These are phyloP conservation scores for Tetrapisispora iriomotensis DNA, from an alignment of 805 yeast species.

Conservation along the genomic window DNA sequence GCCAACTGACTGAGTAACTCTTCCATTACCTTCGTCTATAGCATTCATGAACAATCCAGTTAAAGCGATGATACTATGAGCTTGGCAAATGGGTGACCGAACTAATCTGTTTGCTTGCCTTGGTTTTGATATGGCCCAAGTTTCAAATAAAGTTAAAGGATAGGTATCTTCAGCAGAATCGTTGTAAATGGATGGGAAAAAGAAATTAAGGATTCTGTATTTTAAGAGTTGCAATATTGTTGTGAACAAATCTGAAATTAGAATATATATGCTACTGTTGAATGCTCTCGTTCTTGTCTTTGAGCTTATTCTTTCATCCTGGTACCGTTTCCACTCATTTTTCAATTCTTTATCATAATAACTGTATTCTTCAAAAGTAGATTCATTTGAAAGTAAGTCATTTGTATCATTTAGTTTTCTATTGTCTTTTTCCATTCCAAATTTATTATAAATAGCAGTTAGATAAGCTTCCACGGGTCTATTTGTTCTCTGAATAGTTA, in stretches of 20 bases:
- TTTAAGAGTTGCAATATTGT: slow-evolving; percentile 8
- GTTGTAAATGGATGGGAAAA: slow-evolving; percentile 19
- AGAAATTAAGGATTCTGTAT: slow-evolving; percentile 10
- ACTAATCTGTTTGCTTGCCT: slow-evolving; percentile 53
- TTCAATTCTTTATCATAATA: no score
- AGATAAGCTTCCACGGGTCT: slow-evolving; percentile 27
- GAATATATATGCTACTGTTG: slow-evolving; percentile 8
- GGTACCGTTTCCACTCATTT: no score
- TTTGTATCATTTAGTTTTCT: no score
- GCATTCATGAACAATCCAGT: slow-evolving; percentile 43
- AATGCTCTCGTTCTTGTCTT: no score
- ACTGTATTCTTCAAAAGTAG: no score
- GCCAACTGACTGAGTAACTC: slow-evolving; percentile 45
- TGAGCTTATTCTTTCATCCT: no score
- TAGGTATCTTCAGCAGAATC: neutral
- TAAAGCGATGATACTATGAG: slow-evolving; percentile 51
- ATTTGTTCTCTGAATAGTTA: slow-evolving; percentile 42
- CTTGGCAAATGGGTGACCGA: slow-evolving; percentile 55
- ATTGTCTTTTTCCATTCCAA: no score
- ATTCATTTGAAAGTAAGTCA: no score
- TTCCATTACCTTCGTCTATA: slow-evolving; percentile 50
- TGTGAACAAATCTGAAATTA: slow-evolving; percentile 10
- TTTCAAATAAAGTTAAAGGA: slow-evolving; percentile 14
- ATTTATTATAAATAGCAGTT: slow-evolving; percentile 11
- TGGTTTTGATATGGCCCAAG: slow-evolving; percentile 23